Conservation (phyloP, 2,329 filamentous ascomycete species). For the Thermochaetoides dissita region DNA sequence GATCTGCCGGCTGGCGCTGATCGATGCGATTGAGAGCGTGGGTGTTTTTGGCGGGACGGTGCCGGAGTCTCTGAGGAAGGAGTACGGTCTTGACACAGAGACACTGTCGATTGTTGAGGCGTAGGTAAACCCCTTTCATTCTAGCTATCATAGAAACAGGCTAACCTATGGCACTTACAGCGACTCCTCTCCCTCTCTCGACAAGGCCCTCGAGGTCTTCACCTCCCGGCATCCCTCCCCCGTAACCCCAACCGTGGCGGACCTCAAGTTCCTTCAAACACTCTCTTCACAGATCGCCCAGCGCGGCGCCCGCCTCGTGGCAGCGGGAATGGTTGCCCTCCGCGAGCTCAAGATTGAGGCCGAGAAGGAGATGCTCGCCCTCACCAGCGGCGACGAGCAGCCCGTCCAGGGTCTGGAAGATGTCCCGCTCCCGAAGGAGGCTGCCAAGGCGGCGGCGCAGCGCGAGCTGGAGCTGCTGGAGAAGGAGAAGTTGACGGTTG, state of each 20-base stretch:
- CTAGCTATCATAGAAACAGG: not conserved
- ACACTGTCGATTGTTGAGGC: constrained; percentile 43
- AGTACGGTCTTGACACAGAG: constrained; percentile 47
- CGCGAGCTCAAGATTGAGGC: constrained; percentile 40
- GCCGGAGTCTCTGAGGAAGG: constrained; percentile 35
- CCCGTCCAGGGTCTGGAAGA: too few species aligned
- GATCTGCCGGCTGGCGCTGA: constrained; percentile 41
- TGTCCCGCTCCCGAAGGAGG: too few species aligned
- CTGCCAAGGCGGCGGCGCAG: constrained; percentile 32
- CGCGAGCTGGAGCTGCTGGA: constrained; percentile 25
- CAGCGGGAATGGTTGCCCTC: constrained; percentile 43
- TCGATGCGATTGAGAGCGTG: constrained; percentile 43
- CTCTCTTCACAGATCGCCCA: constrained; percentile 41
- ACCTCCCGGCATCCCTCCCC: constrained; percentile 34
- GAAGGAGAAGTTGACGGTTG: constrained; percentile 39
- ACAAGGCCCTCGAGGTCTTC: constrained; percentile 34
- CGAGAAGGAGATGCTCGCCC: constrained; percentile 31
- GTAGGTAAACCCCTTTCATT: constrained; percentile 25
- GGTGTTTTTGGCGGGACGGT: constrained; percentile 43
- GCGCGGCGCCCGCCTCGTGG: constrained; percentile 46
- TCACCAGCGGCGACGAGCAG: not conserved
- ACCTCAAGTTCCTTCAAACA: constrained; percentile 37
- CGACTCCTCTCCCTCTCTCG: constrained; percentile 29
- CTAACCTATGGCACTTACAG: constrained; percentile 12
- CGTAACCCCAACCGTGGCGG: constrained; percentile 24